Conservation (phyloP, 768 basidiomycete genomes). For the Mycena chlorophos region DNA sequence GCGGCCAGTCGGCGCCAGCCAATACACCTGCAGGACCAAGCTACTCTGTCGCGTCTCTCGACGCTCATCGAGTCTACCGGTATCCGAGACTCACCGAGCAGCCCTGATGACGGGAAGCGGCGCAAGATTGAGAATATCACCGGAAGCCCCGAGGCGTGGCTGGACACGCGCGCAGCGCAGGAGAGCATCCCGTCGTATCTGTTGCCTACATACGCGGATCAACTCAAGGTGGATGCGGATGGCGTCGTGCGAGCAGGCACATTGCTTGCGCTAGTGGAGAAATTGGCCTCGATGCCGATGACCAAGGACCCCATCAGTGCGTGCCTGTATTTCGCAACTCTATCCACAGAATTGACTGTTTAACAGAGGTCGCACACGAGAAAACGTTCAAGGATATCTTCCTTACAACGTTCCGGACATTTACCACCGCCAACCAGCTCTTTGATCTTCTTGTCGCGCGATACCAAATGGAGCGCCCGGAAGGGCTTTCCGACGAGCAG, state of each 20-base stretch:
- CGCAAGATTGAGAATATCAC: slow-evolving; percentile 41
- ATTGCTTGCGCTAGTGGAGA: slow-evolving; percentile 69
- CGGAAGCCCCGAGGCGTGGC: slow-evolving; percentile 44
- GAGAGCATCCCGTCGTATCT: slow-evolving; percentile 58
- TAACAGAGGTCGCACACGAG: slow-evolving; percentile 29
- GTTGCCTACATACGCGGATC: slow-evolving; percentile 55
- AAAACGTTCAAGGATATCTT: slow-evolving; percentile 60
- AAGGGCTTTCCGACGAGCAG: slow-evolving; percentile 51
- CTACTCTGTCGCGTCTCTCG: slow-evolving; percentile 33
- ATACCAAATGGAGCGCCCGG: slow-evolving; percentile 56
- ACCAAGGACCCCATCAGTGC: slow-evolving; percentile 53
- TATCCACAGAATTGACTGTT: slow-evolving; percentile 1
- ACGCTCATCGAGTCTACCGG: slow-evolving; percentile 39
- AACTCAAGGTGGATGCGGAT: slow-evolving; percentile 64
- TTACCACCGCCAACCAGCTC: slow-evolving; percentile 66
- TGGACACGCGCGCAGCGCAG: slow-evolving; percentile 37
- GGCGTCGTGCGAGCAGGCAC: slow-evolving; percentile 71
- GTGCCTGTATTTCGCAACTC: slow-evolving; percentile 28
- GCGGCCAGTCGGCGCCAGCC: slow-evolving; percentile 39
- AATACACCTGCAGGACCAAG: slow-evolving; percentile 41
- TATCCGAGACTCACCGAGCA: slow-evolving; percentile 30
- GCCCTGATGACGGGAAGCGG: slow-evolving; percentile 24
- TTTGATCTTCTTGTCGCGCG: slow-evolving; percentile 68
- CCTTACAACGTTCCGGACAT: slow-evolving; percentile 80
- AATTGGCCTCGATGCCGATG: slow-evolving; percentile 50